phyloP scores from a whole-genome alignment of 129 eudicot species.

The Escallonia herrerae region DNA sequence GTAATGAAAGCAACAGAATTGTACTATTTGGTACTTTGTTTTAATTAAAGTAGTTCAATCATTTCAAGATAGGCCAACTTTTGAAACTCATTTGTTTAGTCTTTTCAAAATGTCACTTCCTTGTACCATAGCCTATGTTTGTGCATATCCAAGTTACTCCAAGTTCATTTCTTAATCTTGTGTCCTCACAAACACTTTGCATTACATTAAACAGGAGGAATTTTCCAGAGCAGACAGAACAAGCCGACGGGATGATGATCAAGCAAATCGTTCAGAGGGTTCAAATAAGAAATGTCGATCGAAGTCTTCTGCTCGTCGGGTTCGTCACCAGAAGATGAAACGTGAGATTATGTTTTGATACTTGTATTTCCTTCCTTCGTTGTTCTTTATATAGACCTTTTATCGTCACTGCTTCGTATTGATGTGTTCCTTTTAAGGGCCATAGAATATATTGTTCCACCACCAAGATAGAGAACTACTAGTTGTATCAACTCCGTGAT shows the following conservation, averaged over 20 bases:
- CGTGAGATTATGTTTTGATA: conserved; percentile 33
- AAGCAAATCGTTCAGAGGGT: conserved; percentile 17
- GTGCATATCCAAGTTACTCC: conserved; percentile 4
- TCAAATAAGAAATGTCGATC: conserved; percentile 33
- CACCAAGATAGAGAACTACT: too few species aligned
- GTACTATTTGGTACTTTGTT: too few species aligned
- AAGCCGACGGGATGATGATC: conserved; percentile 21
- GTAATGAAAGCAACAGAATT: too few species aligned
- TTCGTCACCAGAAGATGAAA: conserved; percentile 40
- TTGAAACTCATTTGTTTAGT: too few species aligned
- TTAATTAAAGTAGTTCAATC: too few species aligned
- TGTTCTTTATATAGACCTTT: too few species aligned
- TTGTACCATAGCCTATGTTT: not conserved
- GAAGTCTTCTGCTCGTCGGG: conserved; percentile 37
- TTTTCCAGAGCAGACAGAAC: conserved; percentile 12
- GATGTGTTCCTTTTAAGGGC: too few species aligned
- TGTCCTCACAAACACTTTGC: not conserved
- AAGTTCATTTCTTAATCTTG: not conserved
- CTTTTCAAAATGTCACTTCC: too few species aligned
- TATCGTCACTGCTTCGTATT: too few species aligned
- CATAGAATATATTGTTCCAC: too few species aligned
- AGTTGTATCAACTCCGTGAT: too few species aligned
- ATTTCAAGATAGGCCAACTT: too few species aligned
- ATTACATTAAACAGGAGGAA: conserved; percentile 18
- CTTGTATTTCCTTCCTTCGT: not conserved